Conservation (phyloP, 73 alveolate genomes). For the Symbiodinium pilosum region DNA sequence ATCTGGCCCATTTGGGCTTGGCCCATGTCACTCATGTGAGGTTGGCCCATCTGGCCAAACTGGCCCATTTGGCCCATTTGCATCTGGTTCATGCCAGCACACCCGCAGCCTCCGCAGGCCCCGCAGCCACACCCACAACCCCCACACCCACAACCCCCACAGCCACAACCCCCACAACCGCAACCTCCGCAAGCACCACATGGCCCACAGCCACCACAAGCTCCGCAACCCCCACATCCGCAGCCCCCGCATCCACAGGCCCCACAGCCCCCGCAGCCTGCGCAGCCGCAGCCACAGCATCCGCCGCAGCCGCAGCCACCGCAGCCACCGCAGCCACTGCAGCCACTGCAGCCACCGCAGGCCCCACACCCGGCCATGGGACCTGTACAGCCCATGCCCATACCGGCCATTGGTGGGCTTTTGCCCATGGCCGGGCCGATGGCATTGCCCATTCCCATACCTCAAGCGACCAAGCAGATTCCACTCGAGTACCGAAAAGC, state of each 20-base stretch:
- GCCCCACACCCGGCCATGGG: slow-evolving; percentile 13
- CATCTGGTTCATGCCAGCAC: background rate
- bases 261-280: slow-evolving; percentile 34
- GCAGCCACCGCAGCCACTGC: slow-evolving; percentile 22
- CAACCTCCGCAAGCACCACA: slow-evolving; percentile 13
- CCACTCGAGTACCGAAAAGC: background rate
- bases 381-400: background rate
- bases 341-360: slow-evolving; percentile 7
- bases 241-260: slow-evolving; percentile 16
- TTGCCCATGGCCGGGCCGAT: slow-evolving; percentile 32
- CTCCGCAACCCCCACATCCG: slow-evolving; percentile 16
- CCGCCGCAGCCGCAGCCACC: slow-evolving; percentile 32
- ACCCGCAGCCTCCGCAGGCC: background rate
- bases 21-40: slow-evolving; percentile 43
- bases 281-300: slow-evolving; percentile 25
- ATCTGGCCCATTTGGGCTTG: slow-evolving; percentile 33
- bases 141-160: background rate
- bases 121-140: slow-evolving; percentile 29
- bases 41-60: slow-evolving; percentile 72
- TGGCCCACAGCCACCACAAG: background rate
- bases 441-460: slow-evolving; percentile 49
- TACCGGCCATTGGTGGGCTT: background rate
- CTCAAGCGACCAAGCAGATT: background rate
- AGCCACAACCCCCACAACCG: too few species aligned
- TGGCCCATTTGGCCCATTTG: slow-evolving; percentile 75